These are phyloP conservation scores for Phalaenopsis equestris DNA, from an alignment of 106 monocot species.

Conservation along the genomic window DNA sequence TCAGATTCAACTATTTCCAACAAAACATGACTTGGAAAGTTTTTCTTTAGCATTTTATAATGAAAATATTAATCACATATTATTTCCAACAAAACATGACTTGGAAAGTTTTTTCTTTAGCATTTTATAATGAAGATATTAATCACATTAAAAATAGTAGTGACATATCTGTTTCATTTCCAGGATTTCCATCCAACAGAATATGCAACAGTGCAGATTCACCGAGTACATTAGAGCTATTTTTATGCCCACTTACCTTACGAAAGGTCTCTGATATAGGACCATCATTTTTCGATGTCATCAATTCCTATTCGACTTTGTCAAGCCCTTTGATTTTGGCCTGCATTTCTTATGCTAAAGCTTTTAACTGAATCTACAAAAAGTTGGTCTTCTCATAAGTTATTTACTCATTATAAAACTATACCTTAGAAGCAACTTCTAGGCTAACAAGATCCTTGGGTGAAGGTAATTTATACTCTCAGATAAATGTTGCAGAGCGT, in stretches of 20 bases:
- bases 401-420: not conserved
- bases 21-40: too few species aligned
- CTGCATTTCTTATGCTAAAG: slow-evolving; percentile 86
- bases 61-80: too few species aligned
- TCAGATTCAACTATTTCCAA: too few species aligned
- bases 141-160: too few species aligned
- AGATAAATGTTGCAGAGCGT: too few species aligned
- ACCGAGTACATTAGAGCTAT: not conserved
- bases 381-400: slow-evolving; percentile 5
- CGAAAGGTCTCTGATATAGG: slow-evolving; percentile 56
- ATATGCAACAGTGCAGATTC: not conserved
- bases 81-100: too few species aligned
- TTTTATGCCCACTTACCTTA: slow-evolving; percentile 29
- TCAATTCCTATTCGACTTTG: slow-evolving; percentile 77
- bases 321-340: slow-evolving; percentile 81
- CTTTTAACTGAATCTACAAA: slow-evolving; percentile 71
- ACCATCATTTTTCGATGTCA: slow-evolving; percentile 77
- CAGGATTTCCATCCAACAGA: not conserved
- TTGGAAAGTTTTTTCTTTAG: too few species aligned
- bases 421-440: slow-evolving; percentile 78
- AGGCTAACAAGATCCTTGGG: slow-evolving; percentile 65
- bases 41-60: too few species aligned
- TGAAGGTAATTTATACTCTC: too few species aligned
- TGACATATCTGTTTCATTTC: not conserved
- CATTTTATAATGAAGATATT: too few species aligned